Percentiles rank a stretch among this genome's conserved stretches.
Evolutionary conservation across 345 rosid genomes (phyloP).

Genomic region (Adansonia digitata): DNA sequence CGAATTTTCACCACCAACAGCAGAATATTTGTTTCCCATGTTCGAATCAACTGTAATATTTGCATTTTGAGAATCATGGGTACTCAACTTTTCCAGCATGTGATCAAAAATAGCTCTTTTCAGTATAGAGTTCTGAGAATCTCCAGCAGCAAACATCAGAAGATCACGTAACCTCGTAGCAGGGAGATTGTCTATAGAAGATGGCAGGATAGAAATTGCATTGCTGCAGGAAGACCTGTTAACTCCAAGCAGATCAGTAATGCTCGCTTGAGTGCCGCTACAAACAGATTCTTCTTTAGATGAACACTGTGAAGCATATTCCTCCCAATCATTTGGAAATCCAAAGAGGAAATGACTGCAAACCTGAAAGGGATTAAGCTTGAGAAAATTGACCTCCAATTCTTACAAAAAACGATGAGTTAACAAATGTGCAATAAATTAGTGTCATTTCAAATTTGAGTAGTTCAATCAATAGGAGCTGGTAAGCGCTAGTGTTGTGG

Average conservation of each 20-base stretch:
- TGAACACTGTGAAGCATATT: conserved; percentile 13
- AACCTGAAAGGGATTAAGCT: conserved; percentile 25
- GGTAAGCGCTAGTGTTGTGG: no score
- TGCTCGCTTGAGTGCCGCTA: neutral
- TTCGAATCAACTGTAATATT: neutral
- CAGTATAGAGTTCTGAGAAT: conserved; percentile 4
- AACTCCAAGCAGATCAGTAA: neutral
- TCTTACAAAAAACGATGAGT: neutral
- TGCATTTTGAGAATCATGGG: conserved; percentile 2
- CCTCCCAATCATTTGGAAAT: conserved; percentile 48
- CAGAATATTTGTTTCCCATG: neutral
- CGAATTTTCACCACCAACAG: conserved; percentile 2
- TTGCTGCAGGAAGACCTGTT: neutral
- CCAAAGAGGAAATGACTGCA: conserved; percentile 43
- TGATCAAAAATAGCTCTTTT: conserved; percentile 14
- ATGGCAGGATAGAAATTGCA: conserved; percentile 12
- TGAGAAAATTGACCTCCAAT: neutral
- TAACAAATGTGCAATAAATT: neutral
- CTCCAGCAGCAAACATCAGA: conserved; percentile 16
- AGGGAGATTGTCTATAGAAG: conserved; percentile 28
- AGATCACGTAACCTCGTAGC: conserved; percentile 30
- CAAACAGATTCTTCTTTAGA: conserved; percentile 16
- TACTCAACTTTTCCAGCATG: conserved; percentile 12
- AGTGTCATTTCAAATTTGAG: no score
- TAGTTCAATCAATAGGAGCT: no score